Conservation (phyloP, 192 early-diverging fungal genomes). For the Coemansia sp. region DNA sequence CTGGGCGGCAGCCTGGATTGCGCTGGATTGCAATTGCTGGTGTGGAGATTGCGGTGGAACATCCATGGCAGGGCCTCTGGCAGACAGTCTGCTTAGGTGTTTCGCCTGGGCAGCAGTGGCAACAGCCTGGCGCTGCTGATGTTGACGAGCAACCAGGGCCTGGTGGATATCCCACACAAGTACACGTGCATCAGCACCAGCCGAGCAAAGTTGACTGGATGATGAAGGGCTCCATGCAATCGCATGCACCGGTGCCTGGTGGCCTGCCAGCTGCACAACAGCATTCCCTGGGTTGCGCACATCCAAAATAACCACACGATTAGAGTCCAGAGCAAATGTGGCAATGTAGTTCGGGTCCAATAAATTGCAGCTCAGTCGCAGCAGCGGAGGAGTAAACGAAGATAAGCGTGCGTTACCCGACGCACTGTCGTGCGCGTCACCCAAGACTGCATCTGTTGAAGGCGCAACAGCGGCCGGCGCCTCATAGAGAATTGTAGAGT, state of each 20-base stretch:
- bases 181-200: conserved; percentile 85
- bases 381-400: conserved; percentile 60
- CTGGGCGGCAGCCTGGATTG: conserved; percentile 54
- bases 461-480: conserved; percentile 57
- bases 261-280: conserved; percentile 77
- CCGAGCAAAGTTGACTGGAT: conserved; percentile 77
- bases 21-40: conserved; percentile 29
- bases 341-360: conserved; percentile 89
- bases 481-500: conserved; percentile 98
- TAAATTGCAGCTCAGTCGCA: conserved; percentile 87
- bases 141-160: conserved; percentile 44
- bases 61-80: conserved; percentile 15
- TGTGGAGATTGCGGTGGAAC: conserved; percentile 36
- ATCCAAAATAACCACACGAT: conserved; percentile 84
- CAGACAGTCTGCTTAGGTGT: conserved; percentile 39
- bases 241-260: conserved; percentile 75
- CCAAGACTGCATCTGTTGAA: conserved; percentile 14
- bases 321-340: conserved; percentile 84
- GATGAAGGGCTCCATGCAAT: conserved; percentile 87
- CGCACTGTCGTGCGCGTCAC: conserved; percentile 19
- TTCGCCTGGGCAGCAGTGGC: conserved; percentile 44
- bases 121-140: conserved; percentile 47
- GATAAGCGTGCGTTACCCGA: conserved; percentile 19
- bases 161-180: conserved; percentile 88
- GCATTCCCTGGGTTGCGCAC: conserved; percentile 86